phyloP scores from a whole-genome alignment of 768 basidiomycete species.

The Phanerodontia chrysosporium region DNA sequence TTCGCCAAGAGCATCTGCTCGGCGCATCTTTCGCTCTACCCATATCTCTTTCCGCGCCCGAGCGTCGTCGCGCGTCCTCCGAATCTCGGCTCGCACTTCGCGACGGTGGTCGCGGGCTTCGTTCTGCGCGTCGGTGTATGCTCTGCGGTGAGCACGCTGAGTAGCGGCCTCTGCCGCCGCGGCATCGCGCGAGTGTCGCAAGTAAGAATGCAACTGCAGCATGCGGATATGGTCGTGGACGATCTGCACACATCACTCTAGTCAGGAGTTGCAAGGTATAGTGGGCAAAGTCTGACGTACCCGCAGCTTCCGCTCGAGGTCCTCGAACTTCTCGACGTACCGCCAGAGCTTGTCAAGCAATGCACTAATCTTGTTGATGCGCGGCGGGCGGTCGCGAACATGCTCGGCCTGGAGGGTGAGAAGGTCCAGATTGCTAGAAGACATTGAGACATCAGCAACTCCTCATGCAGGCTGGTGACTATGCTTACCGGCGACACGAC shows the following conservation, averaged over 20 bases:
- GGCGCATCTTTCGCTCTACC: background rate
- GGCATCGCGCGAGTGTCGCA: background rate
- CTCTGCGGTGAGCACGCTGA: background rate
- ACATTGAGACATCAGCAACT: background rate
- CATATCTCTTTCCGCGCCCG: background rate
- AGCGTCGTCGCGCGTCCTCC: background rate
- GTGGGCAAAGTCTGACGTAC: background rate
- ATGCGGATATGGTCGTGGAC: background rate
- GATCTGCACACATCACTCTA: background rate
- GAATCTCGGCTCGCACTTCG: slow-evolving; percentile 1
- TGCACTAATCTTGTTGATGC: background rate
- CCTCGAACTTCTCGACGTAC: slow-evolving; percentile 6
- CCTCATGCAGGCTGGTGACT: no score
- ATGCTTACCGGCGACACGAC: background rate
- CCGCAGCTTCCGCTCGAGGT: slow-evolving; percentile 2
- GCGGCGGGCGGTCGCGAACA: background rate
- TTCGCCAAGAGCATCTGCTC: background rate
- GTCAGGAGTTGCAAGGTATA: background rate
- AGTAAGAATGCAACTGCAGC: background rate
- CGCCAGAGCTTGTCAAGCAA: slow-evolving; percentile 1
- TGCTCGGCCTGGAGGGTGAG: background rate
- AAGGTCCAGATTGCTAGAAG: background rate
- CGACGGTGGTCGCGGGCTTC: background rate
- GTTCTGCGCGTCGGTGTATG: background rate
- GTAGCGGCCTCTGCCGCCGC: background rate